Evolutionary conservation across 176 grass and related monocot species (phyloP), one percentile per base, ranked within the genome.

Genomic region (Pontederia crassipes): DNA sequence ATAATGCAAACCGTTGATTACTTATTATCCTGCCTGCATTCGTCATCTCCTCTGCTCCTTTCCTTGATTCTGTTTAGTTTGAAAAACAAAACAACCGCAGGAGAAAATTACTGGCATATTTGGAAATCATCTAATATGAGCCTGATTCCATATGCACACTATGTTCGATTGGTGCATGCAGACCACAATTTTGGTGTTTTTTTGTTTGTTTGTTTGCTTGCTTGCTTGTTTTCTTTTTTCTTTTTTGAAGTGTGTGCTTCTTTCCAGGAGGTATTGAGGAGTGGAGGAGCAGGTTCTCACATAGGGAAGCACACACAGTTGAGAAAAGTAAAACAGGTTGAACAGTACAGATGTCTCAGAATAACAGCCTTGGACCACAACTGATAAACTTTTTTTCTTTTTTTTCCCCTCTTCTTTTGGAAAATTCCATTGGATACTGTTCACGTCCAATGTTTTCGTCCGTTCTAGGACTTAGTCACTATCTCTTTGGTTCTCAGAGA

Each of bases 301-400:
- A 74, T 57, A 93, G 72, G 78, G 88, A 99, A 56, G 72, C 82
- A 48, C 67, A 52, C 83, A 89, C 85, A 54, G 74, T 83, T 28
- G 93, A 89, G 79, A 99, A 99, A 84, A 93, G 88, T 82, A 86
- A 77, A 75, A 81, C 88, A 81, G 89, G 89, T 85, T 35, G 18
- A 28, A 86, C 74, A 82, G 73, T 45, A 0, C 35, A 62, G 6
- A 54, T 40, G 9, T 61, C 58, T 79, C n/a, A 7, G 58, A 11
- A 26, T 54, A 67, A 67, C 27, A 67, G 28, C 66, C 52, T 70
- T 70, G 48, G 28, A 40, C 35, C 52, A 66, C 17, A 14, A 52
- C 32, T 63, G 15, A 47, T 49, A 7, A 40, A 12, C 72, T 76
- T 68, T 50, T 26, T 74, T 54, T 46, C 71, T 63, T 49, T 18